Percentiles rank a stretch among this genome's conserved stretches.
Evolutionary conservation across 2,329 filamentous ascomycete genomes (phyloP).

Genomic region (Phialophora chinensis): DNA sequence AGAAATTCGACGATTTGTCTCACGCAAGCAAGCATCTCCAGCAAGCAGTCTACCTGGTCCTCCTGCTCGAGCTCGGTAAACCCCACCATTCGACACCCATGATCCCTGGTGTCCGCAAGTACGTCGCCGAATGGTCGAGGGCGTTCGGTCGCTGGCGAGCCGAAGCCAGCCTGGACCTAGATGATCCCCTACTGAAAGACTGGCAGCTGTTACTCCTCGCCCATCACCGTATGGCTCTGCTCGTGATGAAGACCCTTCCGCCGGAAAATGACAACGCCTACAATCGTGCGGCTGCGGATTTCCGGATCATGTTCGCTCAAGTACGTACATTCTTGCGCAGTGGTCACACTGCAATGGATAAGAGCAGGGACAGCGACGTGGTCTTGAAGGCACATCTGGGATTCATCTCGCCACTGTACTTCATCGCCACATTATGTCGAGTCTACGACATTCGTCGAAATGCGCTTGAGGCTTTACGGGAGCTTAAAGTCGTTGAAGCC

Average conservation of each 20-base stretch:
- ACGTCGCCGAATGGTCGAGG: slow-evolving; percentile 30
- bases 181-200: slow-evolving; percentile 29
- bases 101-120: slow-evolving; percentile 30
- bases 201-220: slow-evolving; percentile 31
- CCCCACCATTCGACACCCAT: slow-evolving; percentile 23
- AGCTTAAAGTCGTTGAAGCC: slow-evolving; percentile 27
- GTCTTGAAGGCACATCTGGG: slow-evolving; percentile 28
- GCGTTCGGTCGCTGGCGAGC: slow-evolving; percentile 31
- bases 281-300: slow-evolving; percentile 28
- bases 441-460: slow-evolving; percentile 26
- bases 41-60: slow-evolving; percentile 30
- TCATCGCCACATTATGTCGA: slow-evolving; percentile 32
- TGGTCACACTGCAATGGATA: slow-evolving; percentile 21
- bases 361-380: slow-evolving; percentile 14
- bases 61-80: slow-evolving; percentile 27
- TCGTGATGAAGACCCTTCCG: slow-evolving; percentile 28
- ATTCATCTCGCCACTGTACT: slow-evolving; percentile 32
- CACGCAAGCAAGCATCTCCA: slow-evolving; percentile 29
- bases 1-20: slow-evolving; percentile 26
- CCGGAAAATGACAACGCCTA: slow-evolving; percentile 29
- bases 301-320: slow-evolving; percentile 33
- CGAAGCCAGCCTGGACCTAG: slow-evolving; percentile 10
- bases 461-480: slow-evolving; percentile 28
- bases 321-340: slow-evolving; percentile 31
- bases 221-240: slow-evolving; percentile 31